A percentile compares a stretch with the other conserved stretches of the same genome.
phyloP scores from a whole-genome alignment of 768 basidiomycete genomes.

The Obba rivulosa region DNA sequence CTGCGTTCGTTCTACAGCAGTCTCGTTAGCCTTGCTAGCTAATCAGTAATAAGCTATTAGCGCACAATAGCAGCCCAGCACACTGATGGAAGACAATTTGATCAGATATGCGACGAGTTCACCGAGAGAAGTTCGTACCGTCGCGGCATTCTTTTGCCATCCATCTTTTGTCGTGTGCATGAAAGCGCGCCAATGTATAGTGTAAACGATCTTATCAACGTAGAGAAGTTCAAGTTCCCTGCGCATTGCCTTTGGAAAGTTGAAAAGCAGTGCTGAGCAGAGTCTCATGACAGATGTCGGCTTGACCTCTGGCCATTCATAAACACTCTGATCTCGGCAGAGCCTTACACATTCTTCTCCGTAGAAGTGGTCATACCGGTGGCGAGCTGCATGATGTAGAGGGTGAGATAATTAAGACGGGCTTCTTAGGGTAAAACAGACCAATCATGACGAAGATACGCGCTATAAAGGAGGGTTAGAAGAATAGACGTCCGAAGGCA shows the following conservation, averaged over 20 bases:
- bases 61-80: not conserved
- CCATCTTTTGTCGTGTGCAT: conserved; percentile 6
- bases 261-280: conserved; percentile 10
- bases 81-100: too few species aligned
- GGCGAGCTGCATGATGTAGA: conserved; percentile 4
- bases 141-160: conserved; percentile 15
- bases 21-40: not conserved
- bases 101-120: too few species aligned
- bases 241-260: conserved; percentile 6
- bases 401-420: not conserved
- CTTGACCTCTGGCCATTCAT: not conserved
- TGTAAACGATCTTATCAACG: conserved; percentile 18
- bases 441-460: conserved; percentile 15
- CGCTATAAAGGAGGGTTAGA: conserved; percentile 3
- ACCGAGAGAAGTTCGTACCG: too few species aligned
- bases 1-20: not conserved
- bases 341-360: conserved; percentile 22
- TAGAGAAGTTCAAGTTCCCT: conserved; percentile 12
- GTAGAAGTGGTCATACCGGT: conserved; percentile 20
- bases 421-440: not conserved
- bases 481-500: conserved; percentile 2
- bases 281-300: not conserved
- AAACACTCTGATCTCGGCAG: conserved; percentile 13
- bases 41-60: not conserved
- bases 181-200: conserved; percentile 19